These are phyloP conservation scores for Nicotiana benthamiana DNA, from an alignment of 257 asterid genomes.

Conservation along the genomic window DNA sequence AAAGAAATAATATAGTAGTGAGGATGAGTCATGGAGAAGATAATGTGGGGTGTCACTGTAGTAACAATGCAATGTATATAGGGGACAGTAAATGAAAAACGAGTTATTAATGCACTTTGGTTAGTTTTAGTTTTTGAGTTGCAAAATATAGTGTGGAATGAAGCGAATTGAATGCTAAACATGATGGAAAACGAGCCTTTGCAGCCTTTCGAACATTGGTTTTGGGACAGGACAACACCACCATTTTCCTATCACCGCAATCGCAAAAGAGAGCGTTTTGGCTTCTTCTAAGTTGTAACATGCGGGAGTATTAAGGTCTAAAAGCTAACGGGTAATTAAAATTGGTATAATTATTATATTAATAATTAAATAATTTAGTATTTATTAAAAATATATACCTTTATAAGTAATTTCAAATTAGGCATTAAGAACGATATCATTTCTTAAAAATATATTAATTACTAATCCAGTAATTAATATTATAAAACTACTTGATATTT, in stretches of 20 bases:
- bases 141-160: slow-evolving; percentile 12
- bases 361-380: too few species aligned
- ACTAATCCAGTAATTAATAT: too few species aligned
- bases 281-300: not conserved
- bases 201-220: not conserved
- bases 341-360: too few species aligned
- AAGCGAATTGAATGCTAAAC: slow-evolving; percentile 35
- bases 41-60: not conserved
- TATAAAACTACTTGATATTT: too few species aligned
- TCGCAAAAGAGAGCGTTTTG: not conserved
- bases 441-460: too few species aligned
- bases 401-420: too few species aligned
- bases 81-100: slow-evolving; percentile 8
- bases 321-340: too few species aligned
- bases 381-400: too few species aligned
- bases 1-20: not conserved
- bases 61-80: not conserved
- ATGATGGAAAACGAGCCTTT: slow-evolving; percentile 36
- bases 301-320: not conserved
- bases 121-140: slow-evolving; percentile 4
- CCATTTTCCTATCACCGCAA: not conserved
- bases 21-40: slow-evolving; percentile 23
- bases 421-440: too few species aligned
- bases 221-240: too few species aligned
- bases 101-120: slow-evolving; percentile 13